Conservation (phyloP, 305 asterid species). For the Plantago lanceolata region DNA sequence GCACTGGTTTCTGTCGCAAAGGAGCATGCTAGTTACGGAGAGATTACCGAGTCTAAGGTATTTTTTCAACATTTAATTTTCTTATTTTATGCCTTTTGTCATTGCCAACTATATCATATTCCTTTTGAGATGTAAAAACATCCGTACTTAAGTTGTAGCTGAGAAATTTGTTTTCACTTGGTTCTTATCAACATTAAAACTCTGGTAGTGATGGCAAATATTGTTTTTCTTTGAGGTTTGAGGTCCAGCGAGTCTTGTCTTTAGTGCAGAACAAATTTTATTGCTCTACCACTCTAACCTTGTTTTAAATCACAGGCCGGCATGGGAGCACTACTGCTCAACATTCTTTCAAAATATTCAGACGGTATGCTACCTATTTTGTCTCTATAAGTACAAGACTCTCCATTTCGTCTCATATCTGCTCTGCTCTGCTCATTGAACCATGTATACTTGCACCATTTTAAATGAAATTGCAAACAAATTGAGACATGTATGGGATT, state of each 20-base stretch:
- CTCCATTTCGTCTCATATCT: background rate
- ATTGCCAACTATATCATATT: constrained; percentile 13
- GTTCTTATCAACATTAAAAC: background rate
- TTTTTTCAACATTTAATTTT: constrained; percentile 19
- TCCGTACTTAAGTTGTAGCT: constrained; percentile 14
- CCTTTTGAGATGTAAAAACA: constrained; percentile 14
- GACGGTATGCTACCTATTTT: constrained; percentile 51
- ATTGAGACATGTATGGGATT: background rate
- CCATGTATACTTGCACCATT: background rate
- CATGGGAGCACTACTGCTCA: constrained; percentile 73
- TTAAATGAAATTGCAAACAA: too few species aligned
- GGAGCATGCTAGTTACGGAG: constrained; percentile 98
- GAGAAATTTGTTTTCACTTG: background rate
- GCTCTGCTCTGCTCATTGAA: background rate
- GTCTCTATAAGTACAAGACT: constrained; percentile 5
- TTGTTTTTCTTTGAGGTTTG: constrained; percentile 13
- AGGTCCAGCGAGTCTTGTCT: constrained; percentile 1
- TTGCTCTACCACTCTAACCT: constrained; percentile 16
- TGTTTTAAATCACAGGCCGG: constrained; percentile 56
- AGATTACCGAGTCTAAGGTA: constrained; percentile 93
- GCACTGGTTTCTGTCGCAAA: constrained; percentile 87
- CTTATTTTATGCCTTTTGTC: constrained; percentile 14
- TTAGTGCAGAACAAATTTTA: constrained; percentile 9
- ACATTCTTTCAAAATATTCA: constrained; percentile 73
- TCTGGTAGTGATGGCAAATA: background rate